Evolutionary conservation across 345 rosid genomes (phyloP), one percentile per base, ranked within the genome.

Genomic region (Lagerstroemia speciosa): DNA sequence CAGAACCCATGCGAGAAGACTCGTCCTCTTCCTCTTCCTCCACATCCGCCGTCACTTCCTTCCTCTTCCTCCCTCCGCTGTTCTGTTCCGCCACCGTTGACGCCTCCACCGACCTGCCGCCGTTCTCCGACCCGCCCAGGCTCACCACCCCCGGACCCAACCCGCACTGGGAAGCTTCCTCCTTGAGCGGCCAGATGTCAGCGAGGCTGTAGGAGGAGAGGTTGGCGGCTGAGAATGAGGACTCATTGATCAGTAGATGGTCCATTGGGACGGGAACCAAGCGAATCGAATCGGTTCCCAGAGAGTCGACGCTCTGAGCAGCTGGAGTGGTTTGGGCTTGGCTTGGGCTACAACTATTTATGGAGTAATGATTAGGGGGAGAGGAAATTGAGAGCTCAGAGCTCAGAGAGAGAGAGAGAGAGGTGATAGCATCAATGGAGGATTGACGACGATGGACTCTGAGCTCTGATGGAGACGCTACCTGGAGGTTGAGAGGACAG

Each of bases 141-240:
- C 29, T 41, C 26, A 65, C 66, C 40, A 66, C 66, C 36, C 68
- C 27, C 36, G 64, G 68, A 45, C 68, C 68, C 52, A 52, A 32
- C 62, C 40, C 74, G 26, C 64, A 46, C 55, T 27, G 50, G 14
- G 32, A 32, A 1, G 70, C 26, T 70, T 76, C 81, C 50, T 73
- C 73, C 40, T 79, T 81, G 65, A 84, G 84, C 45, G 86, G 88
- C 99, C 96, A 94, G 84, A 91, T 88, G 88, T 84, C 99, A 31
- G 91, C 83, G 75, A 89, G 80, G 74, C 82, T 82, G 79, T 86
- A 89, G 70, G 92, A 83, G n/a, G 91, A 85, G 22, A 89, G 96
- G 79, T 89, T 93, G 0, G 96, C 96, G 16, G 87, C 82, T 24
- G 95, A 86, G 82, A 89, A 92, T 26, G 93, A 81, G 5, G 90